Evolutionary conservation across 2,329 filamentous ascomycete genomes (phyloP).

Genomic region (Xylariaceae sp.): DNA sequence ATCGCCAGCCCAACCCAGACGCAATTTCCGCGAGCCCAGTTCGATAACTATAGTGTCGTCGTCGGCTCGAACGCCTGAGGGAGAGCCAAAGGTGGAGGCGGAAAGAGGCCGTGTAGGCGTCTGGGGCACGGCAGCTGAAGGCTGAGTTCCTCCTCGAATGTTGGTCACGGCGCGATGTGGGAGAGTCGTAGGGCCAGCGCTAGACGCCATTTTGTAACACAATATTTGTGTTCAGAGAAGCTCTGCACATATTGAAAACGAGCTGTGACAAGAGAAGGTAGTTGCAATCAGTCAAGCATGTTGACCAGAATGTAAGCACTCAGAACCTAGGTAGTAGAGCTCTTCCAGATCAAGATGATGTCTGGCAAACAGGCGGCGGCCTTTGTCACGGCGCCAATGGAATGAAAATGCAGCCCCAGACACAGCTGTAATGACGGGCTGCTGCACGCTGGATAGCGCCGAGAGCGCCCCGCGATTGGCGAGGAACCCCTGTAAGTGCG

Average conservation of each 20-base stretch:
- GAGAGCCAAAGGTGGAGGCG: slow-evolving; percentile 51
- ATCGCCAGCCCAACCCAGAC: slow-evolving; percentile 84
- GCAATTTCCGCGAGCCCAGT: slow-evolving; percentile 72
- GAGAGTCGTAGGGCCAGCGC: slow-evolving; percentile 38
- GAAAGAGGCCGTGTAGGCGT: slow-evolving; percentile 53
- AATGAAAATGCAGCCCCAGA: no score
- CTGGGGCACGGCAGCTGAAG: slow-evolving; percentile 44
- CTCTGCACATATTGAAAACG: slow-evolving; percentile 8
- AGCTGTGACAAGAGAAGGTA: not conserved
- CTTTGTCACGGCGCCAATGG: no score
- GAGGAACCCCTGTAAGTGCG: slow-evolving; percentile 8
- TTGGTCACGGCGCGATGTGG: slow-evolving; percentile 57
- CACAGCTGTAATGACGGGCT: not conserved
- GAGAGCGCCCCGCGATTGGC: not conserved
- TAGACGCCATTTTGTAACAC: slow-evolving; percentile 40
- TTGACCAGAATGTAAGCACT: no score
- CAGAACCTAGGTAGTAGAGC: no score
- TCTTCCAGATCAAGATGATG: no score
- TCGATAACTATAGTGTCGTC: slow-evolving; percentile 85
- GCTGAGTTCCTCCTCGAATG: slow-evolving; percentile 45
- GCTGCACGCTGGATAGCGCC: not conserved
- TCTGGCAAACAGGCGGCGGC: no score
- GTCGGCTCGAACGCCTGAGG: slow-evolving; percentile 63
- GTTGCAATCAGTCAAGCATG: not conserved
- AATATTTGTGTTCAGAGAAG: no score